These are phyloP conservation scores for Nitzschia palea DNA, from an alignment of 108 stramenopile species.

Conservation along the genomic window DNA sequence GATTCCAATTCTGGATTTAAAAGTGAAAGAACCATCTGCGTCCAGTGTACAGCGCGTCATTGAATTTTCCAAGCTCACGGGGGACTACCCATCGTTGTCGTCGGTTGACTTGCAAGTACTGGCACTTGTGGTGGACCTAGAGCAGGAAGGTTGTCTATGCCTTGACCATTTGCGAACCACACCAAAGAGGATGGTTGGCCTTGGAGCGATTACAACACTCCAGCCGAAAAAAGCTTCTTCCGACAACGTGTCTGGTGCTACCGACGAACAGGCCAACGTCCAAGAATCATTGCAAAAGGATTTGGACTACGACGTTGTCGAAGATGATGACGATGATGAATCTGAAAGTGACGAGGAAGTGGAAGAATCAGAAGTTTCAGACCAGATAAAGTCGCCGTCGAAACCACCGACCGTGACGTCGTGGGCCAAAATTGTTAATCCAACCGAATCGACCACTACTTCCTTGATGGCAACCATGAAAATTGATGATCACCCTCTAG, in stretches of 20 bases:
- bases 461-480: neutral
- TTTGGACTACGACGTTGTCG: constrained; percentile 50
- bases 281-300: constrained; percentile 30
- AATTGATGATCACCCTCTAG: neutral
- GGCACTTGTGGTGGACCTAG: constrained; percentile 89
- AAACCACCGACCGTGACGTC: constrained; percentile 7
- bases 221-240: neutral
- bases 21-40: constrained; percentile 50
- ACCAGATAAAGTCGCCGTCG: neutral
- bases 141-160: constrained; percentile 61
- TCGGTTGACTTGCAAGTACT: constrained; percentile 90
- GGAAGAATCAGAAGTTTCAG: constrained; percentile 14
- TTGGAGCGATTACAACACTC: constrained; percentile 46
- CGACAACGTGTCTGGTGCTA: constrained; percentile 11
- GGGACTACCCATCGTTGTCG: constrained; percentile 86
- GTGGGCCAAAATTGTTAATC: constrained; percentile 71
- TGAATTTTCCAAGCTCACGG: constrained; percentile 90
- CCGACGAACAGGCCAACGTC: neutral
- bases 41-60: constrained; percentile 56
- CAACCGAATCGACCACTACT: constrained; percentile 3
- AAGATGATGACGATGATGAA: constrained; percentile 41
- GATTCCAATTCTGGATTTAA: constrained; percentile 26
- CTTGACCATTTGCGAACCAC: constrained; percentile 62
- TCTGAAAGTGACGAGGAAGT: constrained; percentile 19
- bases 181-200: constrained; percentile 72